Conservation (phyloP, 345 rosid species). For the Brassica nigra region DNA sequence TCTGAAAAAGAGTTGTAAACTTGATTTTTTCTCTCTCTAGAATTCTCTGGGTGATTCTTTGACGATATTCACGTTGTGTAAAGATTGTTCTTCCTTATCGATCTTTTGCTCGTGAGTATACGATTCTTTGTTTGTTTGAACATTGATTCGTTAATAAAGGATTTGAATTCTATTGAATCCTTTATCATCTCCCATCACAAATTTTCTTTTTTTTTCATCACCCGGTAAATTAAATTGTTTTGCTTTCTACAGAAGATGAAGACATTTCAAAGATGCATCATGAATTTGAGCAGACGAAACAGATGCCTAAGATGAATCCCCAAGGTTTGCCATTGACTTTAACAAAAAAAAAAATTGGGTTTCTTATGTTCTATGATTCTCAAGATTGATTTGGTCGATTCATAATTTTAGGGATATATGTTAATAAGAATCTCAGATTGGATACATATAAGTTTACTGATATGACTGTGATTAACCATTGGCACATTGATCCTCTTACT, state of each 20-base stretch:
- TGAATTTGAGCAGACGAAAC: neutral
- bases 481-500: neutral
- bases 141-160: no score
- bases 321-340: neutral
- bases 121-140: no score
- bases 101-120: no score
- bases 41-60: no score
- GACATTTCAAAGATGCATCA: neutral
- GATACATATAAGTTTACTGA: neutral
- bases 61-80: no score
- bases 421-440: neutral
- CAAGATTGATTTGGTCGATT: neutral
- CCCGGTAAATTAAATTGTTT: neutral
- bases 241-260: neutral
- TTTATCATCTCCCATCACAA: neutral
- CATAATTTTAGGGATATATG: neutral
- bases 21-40: no score
- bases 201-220: no score
- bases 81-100: no score
- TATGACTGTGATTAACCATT: neutral
- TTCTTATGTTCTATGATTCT: neutral
- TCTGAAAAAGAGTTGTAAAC: no score
- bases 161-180: no score
- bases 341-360: neutral
- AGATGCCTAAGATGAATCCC: neutral